These are phyloP conservation scores for Kockovaella imperatae DNA, from an alignment of 768 basidiomycete species.

Conservation along the genomic window DNA sequence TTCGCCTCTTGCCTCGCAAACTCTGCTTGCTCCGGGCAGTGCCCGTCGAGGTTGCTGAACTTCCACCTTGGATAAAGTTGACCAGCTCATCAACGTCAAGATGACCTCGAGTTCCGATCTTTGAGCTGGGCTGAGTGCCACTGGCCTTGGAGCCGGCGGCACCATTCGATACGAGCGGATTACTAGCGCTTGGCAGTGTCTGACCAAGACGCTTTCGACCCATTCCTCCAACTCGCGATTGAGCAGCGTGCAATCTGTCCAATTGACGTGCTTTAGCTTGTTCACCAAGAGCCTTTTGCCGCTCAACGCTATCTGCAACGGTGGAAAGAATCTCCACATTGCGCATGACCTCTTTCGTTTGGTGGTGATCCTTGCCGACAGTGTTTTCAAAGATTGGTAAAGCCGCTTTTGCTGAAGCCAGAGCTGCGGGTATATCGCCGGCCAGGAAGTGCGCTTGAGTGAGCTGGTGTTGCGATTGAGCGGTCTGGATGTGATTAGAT, in stretches of 20 bases:
- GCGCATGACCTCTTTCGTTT: conserved; percentile 43
- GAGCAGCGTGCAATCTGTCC: conserved; percentile 23
- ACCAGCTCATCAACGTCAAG: conserved; percentile 47
- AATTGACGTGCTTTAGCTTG: conserved; percentile 32
- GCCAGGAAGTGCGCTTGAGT: conserved; percentile 46
- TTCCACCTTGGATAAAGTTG: conserved; percentile 45
- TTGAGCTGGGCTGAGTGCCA: conserved; percentile 4
- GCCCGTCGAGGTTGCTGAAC: conserved; percentile 1
- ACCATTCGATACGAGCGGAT: conserved; percentile 1
- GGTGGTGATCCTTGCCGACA: conserved; percentile 42
- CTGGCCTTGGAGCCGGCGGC: not conserved
- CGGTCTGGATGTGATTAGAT: conserved; percentile 41
- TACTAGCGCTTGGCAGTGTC: not conserved
- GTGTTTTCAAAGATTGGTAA: conserved; percentile 40
- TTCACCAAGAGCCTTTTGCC: conserved; percentile 28
- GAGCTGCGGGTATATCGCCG: conserved; percentile 41
- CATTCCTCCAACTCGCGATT: conserved; percentile 25
- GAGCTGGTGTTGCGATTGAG: conserved; percentile 43
- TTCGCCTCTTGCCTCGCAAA: conserved; percentile 40
- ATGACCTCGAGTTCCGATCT: conserved; percentile 34
- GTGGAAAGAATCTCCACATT: conserved; percentile 42
- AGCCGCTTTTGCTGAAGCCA: conserved; percentile 34
- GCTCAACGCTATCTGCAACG: conserved; percentile 39
- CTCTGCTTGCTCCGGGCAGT: conserved; percentile 35
- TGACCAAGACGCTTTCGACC: conserved; percentile 1